Evolutionary conservation across 495 filamentous ascomycete species (phyloP).

Genomic region (Melanomma pulvis-pyrius): DNA sequence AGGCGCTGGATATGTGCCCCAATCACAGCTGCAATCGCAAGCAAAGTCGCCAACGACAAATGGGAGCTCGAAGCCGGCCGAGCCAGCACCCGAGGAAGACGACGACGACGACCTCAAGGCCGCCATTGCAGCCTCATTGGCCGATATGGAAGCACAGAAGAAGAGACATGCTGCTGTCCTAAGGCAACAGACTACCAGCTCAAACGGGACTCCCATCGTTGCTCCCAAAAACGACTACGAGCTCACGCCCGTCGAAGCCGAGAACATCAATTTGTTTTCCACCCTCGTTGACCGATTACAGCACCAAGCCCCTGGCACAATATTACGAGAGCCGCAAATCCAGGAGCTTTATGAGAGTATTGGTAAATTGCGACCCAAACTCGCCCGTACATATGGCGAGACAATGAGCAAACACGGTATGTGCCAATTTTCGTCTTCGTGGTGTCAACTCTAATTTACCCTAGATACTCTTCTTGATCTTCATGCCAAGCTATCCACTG

Average conservation of each 20-base stretch:
- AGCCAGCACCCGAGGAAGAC: slow-evolving; percentile 59
- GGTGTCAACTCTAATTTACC: slow-evolving; percentile 39
- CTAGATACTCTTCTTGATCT: slow-evolving; percentile 85
- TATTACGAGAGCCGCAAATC: slow-evolving; percentile 92
- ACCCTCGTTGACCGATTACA: slow-evolving; percentile 93
- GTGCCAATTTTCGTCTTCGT: slow-evolving; percentile 37
- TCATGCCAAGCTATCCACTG: slow-evolving; percentile 92
- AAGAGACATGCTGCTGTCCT: slow-evolving; percentile 79
- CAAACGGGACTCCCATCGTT: slow-evolving; percentile 49
- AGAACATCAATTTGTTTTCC: slow-evolving; percentile 96
- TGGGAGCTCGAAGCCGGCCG: slow-evolving; percentile 40
- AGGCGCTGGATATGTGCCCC: slow-evolving; percentile 68
- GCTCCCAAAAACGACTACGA: slow-evolving; percentile 85
- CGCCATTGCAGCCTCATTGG: slow-evolving; percentile 93
- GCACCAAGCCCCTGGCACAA: slow-evolving; percentile 92
- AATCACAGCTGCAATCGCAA: slow-evolving; percentile 52
- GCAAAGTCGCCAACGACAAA: slow-evolving; percentile 50
- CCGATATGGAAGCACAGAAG: slow-evolving; percentile 98
- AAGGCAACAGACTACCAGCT: slow-evolving; percentile 67
- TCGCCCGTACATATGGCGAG: slow-evolving; percentile 95
- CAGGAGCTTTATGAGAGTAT: slow-evolving; percentile 98
- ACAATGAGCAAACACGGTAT: slow-evolving; percentile 99
- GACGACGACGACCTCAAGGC: slow-evolving; percentile 94
- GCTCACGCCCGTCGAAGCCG: slow-evolving; percentile 88
- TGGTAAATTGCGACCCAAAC: slow-evolving; percentile 84